A percentile compares a stretch with the other conserved stretches of the same genome.
phyloP scores from a whole-genome alignment of 805 yeast species.

The Ogataea trehaloabstinens region DNA sequence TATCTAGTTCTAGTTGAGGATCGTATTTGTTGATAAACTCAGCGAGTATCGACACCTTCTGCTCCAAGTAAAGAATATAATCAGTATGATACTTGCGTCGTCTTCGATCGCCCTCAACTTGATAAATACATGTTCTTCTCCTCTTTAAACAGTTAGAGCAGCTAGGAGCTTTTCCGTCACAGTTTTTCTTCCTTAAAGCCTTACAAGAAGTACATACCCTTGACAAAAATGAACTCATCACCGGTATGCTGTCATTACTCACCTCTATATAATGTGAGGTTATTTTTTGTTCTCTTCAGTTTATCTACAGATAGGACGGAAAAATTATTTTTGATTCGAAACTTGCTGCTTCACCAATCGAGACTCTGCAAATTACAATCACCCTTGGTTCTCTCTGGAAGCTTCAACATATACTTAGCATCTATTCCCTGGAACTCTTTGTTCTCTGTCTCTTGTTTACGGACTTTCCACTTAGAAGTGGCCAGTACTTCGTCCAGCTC shows the following conservation, averaged over 20 bases:
- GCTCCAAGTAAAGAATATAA: constrained; percentile 29
- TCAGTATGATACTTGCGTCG: constrained; percentile 34
- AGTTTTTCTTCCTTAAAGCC: constrained; percentile 14
- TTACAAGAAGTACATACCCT: constrained; percentile 20
- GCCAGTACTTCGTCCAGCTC: constrained; percentile 36
- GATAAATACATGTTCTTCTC: constrained; percentile 21
- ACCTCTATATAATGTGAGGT: not conserved
- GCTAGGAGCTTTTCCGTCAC: constrained; percentile 25
- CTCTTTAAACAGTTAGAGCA: constrained; percentile 22
- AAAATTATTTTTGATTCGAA: not conserved
- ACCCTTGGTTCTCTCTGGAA: constrained; percentile 18
- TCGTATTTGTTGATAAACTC: constrained; percentile 24
- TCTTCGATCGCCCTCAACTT: constrained; percentile 27
- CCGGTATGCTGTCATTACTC: no score
- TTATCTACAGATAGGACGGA: no score
- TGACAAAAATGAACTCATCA: constrained; percentile 5
- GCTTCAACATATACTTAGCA: constrained; percentile 22
- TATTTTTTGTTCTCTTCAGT: no score
- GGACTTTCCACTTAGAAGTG: constrained; percentile 35
- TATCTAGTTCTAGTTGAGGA: constrained; percentile 7
- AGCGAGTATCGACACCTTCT: constrained; percentile 20
- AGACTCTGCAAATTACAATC: not conserved
- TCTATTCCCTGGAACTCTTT: constrained; percentile 20
- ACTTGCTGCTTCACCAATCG: not conserved
- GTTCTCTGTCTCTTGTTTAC: constrained; percentile 22